Percentiles rank a stretch among this genome's conserved stretches.
Conservation (phyloP, 2,329 filamentous ascomycete genomes). For the Fusarium floridanum region DNA sequence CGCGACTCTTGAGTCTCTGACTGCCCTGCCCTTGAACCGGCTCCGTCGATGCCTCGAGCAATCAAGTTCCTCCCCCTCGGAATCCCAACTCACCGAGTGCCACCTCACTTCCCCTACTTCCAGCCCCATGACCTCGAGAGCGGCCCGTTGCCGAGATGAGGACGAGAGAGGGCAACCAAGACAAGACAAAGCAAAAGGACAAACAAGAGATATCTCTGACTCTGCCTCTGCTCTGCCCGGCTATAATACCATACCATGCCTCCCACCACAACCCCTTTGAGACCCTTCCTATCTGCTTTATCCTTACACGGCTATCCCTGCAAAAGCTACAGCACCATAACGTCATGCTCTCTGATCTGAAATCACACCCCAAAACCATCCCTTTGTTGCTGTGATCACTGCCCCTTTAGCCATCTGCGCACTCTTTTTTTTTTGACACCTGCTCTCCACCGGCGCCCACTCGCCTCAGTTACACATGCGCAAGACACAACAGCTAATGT, state of each 20-base stretch:
- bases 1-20: constrained; percentile 21
- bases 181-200: constrained; percentile 22
- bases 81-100: constrained; percentile 46
- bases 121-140: constrained; percentile 44
- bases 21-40: constrained; percentile 34
- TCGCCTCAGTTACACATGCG: constrained; percentile 44
- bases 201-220: constrained; percentile 38
- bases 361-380: constrained; percentile 26
- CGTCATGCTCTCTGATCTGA: constrained; percentile 43
- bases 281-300: constrained; percentile 26
- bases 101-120: constrained; percentile 43
- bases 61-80: constrained; percentile 39
- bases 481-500: constrained; percentile 50
- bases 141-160: constrained; percentile 36
- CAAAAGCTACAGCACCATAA: constrained; percentile 24
- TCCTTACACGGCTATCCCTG: constrained; percentile 39
- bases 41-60: constrained; percentile 32
- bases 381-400: constrained; percentile 32
- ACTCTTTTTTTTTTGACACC: constrained; percentile 1
- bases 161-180: constrained; percentile 32
- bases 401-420: constrained; percentile 15
- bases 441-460: constrained; percentile 17
- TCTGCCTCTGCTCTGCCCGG: constrained; percentile 20
- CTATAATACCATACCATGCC: constrained; percentile 30
- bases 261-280: constrained; percentile 26